Percentiles rank a stretch among this genome's conserved stretches.
Conservation (phyloP, 2,329 filamentous ascomycete genomes). For the Clathrospora elynae region DNA sequence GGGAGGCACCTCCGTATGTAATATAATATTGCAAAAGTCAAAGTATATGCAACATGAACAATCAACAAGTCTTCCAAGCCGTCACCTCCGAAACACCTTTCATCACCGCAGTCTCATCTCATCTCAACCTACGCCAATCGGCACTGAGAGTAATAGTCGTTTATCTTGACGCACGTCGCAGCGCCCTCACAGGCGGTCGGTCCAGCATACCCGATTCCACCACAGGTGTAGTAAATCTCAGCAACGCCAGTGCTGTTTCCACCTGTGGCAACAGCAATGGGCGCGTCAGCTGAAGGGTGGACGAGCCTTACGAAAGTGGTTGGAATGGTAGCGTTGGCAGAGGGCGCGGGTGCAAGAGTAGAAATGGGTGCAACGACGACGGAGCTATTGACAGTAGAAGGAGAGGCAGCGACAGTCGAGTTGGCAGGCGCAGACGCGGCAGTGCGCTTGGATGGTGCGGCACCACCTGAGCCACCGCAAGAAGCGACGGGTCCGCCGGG, state of each 20-base stretch:
- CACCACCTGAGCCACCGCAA: conserved; percentile 32
- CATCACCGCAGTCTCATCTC: too few species aligned
- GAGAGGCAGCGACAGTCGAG: conserved; percentile 13
- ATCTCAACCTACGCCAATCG: neutral
- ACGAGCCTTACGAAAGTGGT: conserved; percentile 17
- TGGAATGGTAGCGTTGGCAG: conserved; percentile 10
- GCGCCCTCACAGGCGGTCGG: conserved; percentile 46
- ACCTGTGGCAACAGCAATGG: conserved; percentile 13
- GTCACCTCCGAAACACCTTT: too few species aligned
- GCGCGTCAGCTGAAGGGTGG: conserved; percentile 9
- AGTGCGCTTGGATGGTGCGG: conserved; percentile 14
- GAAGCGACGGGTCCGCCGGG: conserved; percentile 37
- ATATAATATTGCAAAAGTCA: too few species aligned
- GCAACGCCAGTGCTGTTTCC: conserved; percentile 6
- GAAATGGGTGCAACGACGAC: conserved; percentile 6
- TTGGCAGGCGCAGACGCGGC: conserved; percentile 15
- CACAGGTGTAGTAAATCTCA: conserved; percentile 27
- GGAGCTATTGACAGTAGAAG: conserved; percentile 9
- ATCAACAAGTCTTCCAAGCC: too few species aligned
- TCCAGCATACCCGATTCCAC: conserved; percentile 49
- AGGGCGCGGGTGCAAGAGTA: conserved; percentile 4
- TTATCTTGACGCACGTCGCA: conserved; percentile 42
- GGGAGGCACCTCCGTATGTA: too few species aligned
- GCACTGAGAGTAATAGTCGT: conserved; percentile 54
- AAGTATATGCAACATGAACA: too few species aligned